Percentiles rank a stretch among this genome's conserved stretches.
Conservation (phyloP, 148 eudicot genomes). For the Gaultheria prostrata region DNA sequence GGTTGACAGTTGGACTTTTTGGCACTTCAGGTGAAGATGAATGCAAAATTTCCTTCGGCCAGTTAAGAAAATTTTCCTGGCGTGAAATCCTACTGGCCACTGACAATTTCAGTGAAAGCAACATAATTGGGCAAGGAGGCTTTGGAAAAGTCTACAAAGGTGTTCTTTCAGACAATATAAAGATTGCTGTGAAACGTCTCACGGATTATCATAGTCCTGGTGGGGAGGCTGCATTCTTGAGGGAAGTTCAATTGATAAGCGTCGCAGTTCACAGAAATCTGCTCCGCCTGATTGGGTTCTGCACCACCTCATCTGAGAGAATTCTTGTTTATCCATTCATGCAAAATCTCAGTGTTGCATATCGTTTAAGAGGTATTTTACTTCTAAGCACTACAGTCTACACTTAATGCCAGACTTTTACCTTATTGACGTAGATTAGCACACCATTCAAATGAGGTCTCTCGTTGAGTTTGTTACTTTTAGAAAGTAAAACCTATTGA, state of each 20-base stretch:
- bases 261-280: conserved; percentile 92
- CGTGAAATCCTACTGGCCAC: conserved; percentile 87
- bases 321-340: conserved; percentile 93
- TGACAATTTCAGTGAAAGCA: conserved; percentile 67
- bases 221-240: conserved; percentile 86
- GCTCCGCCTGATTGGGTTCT: conserved; percentile 84
- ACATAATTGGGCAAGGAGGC: conserved; percentile 93
- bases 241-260: conserved; percentile 82
- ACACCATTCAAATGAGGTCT: background rate
- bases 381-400: background rate
- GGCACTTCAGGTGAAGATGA: conserved; percentile 67
- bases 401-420: background rate
- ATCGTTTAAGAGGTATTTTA: conserved; percentile 74
- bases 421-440: background rate
- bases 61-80: conserved; percentile 82
- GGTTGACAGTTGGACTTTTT: conserved; percentile 7
- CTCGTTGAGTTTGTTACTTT: background rate
- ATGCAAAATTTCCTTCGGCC: conserved; percentile 65
- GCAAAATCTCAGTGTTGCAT: conserved; percentile 88
- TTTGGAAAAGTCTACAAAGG: conserved; percentile 95
- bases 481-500: background rate
- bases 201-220: conserved; percentile 73
- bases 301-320: conserved; percentile 75
- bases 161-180: conserved; percentile 50
- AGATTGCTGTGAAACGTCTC: conserved; percentile 88